phyloP scores from a whole-genome alignment of 108 stramenopile genomes.

The Cyclotella cryptica region DNA sequence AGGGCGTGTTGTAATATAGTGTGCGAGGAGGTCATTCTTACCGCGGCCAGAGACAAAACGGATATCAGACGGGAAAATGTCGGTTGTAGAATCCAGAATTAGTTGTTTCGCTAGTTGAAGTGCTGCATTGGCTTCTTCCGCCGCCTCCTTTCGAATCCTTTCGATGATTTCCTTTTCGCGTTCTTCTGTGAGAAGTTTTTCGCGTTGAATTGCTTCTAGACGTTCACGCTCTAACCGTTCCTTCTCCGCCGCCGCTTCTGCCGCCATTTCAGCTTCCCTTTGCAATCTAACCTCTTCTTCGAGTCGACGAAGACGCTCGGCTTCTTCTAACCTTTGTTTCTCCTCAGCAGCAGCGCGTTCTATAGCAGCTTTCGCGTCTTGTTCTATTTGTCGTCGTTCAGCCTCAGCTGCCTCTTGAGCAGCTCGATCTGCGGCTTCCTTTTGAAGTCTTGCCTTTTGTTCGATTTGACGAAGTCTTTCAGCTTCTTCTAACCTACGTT shows the following conservation, averaged over 20 bases:
- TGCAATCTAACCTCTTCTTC: conserved; percentile 12
- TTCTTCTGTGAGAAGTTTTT: not conserved
- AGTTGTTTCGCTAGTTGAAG: conserved; percentile 10
- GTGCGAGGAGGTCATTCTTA: conserved; percentile 37
- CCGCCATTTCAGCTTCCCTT: conserved; percentile 27
- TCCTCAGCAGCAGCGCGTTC: not conserved
- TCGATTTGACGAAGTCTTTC: not conserved
- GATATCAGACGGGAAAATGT: conserved; percentile 28
- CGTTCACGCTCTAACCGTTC: conserved; percentile 25
- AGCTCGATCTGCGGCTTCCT: not conserved
- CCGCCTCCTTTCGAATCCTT: conserved; percentile 3
- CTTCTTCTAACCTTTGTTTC: conserved; percentile 5
- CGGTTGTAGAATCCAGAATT: conserved; percentile 8
- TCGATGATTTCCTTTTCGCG: not conserved
- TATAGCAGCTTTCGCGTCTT: not conserved
- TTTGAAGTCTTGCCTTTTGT: not conserved
- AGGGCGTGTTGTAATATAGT: conserved; percentile 28
- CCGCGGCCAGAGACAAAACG: conserved; percentile 31
- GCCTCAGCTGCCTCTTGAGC: not conserved
- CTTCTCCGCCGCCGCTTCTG: conserved; percentile 10
- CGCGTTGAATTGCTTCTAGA: not conserved
- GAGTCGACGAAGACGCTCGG: not conserved
- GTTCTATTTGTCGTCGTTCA: not conserved
- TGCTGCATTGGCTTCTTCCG: conserved; percentile 15
- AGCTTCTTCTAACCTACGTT: not conserved